Percentiles rank a stretch among this genome's conserved stretches.
phyloP scores from a whole-genome alignment of 768 basidiomycete genomes.

The Amanita subjunquillea region DNA sequence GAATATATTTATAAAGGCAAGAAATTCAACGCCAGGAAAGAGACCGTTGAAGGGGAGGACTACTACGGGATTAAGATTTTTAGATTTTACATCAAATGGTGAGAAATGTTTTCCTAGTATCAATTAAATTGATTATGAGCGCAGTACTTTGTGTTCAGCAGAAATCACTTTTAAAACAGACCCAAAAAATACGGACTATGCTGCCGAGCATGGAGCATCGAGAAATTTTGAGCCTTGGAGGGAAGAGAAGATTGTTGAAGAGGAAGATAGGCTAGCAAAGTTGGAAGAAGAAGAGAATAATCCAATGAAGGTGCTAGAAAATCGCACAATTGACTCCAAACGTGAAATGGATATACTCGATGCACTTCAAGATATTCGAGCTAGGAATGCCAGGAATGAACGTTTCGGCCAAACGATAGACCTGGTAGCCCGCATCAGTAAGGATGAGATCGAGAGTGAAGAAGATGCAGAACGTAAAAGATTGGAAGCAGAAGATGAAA shows the following conservation, averaged over 20 bases:
- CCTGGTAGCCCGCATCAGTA: constrained; percentile 47
- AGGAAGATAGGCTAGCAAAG: constrained; percentile 77
- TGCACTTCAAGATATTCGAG: constrained; percentile 86
- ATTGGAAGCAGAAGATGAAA: constrained; percentile 89
- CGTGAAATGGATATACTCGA: constrained; percentile 98
- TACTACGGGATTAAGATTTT: constrained; percentile 98
- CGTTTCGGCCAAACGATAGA: constrained; percentile 70
- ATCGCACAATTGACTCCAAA: constrained; percentile 84
- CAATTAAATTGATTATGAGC: constrained; percentile 1
- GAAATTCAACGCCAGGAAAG: constrained; percentile 98
- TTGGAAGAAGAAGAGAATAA: constrained; percentile 91
- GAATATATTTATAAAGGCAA: constrained; percentile 99
- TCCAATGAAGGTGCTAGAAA: constrained; percentile 95
- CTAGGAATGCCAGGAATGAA: constrained; percentile 82
- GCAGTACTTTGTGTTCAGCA: constrained; percentile 87
- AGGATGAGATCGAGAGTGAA: constrained; percentile 67
- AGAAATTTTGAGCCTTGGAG: constrained; percentile 98
- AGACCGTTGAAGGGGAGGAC: constrained; percentile 94
- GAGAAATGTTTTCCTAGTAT: constrained; percentile 12
- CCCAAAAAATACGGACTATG: constrained; percentile 92
- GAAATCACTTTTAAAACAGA: constrained; percentile 99
- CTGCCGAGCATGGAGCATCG: constrained; percentile 92
- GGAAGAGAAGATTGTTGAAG: constrained; percentile 67
- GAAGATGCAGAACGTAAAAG: constrained; percentile 61
- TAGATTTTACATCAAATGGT: constrained; percentile 90